Evolutionary conservation across 2,329 filamentous ascomycete species (phyloP).

Genomic region (Scedosporium minutisporum): DNA sequence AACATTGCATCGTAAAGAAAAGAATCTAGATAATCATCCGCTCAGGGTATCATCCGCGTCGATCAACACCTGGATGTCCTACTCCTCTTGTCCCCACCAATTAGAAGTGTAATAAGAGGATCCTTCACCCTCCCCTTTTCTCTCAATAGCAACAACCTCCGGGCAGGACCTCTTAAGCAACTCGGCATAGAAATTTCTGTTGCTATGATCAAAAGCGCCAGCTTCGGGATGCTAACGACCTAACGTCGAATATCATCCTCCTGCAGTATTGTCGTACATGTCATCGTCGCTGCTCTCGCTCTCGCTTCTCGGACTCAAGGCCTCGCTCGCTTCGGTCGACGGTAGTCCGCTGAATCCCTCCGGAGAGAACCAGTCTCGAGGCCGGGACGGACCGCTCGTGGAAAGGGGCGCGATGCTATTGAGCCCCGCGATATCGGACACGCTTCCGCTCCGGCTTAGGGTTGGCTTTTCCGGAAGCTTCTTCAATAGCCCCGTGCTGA

Average conservation of each 20-base stretch:
- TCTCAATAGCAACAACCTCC: too few species aligned
- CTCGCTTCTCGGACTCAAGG: conserved; percentile 40
- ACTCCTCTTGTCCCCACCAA: neutral
- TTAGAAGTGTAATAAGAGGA: too few species aligned
- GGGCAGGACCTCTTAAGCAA: too few species aligned
- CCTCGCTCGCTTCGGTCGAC: conserved; percentile 38
- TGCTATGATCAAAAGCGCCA: too few species aligned
- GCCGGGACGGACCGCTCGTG: conserved; percentile 8
- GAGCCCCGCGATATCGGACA: conserved; percentile 34
- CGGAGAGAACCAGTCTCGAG: conserved; percentile 13
- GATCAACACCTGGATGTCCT: neutral
- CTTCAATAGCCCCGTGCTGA: conserved; percentile 58
- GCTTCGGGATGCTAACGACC: neutral
- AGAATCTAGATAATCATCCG: neutral
- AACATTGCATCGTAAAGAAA: neutral
- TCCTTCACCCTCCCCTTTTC: too few species aligned
- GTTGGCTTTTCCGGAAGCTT: conserved; percentile 62
- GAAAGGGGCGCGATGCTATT: conserved; percentile 15
- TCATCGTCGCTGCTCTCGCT: conserved; percentile 47
- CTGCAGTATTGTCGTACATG: conserved; percentile 33
- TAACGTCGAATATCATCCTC: neutral
- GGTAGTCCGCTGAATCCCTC: conserved; percentile 31
- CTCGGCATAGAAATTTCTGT: too few species aligned
- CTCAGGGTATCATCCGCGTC: neutral
- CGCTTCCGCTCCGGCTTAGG: conserved; percentile 46